Percentiles rank a stretch among this genome's conserved stretches.
phyloP scores from a whole-genome alignment of 495 filamentous ascomycete genomes.

The Trichoderma gamsii region DNA sequence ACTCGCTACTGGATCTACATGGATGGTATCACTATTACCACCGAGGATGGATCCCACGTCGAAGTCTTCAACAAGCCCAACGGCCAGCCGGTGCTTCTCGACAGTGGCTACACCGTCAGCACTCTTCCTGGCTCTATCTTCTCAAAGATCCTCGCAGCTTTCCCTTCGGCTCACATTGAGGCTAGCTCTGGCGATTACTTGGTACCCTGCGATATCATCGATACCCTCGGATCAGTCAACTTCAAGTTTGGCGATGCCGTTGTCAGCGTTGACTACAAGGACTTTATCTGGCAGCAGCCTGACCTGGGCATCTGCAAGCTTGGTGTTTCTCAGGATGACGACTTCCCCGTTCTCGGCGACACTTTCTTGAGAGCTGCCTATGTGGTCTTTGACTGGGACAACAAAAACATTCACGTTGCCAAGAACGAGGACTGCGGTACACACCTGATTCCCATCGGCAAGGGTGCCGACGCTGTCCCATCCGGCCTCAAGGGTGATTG shows the following conservation, averaged over 20 bases:
- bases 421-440: constrained; percentile 63
- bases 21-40: constrained; percentile 22
- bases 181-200: constrained; percentile 2
- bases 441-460: constrained; percentile 64
- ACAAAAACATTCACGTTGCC: constrained; percentile 76
- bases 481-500: background rate
- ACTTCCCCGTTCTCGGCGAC: constrained; percentile 66
- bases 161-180: constrained; percentile 29
- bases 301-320: constrained; percentile 25
- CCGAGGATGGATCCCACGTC: constrained; percentile 22
- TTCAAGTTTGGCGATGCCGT: constrained; percentile 51
- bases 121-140: constrained; percentile 63
- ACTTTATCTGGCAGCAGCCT: constrained; percentile 40
- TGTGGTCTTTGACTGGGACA: constrained; percentile 79
- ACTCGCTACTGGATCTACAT: constrained; percentile 24
- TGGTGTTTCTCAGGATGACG: constrained; percentile 26
- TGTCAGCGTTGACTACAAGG: constrained; percentile 60
- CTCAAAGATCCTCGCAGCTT: constrained; percentile 46
- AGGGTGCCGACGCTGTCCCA: constrained; percentile 54
- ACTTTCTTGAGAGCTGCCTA: constrained; percentile 85
- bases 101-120: constrained; percentile 69
- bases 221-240: constrained; percentile 40
- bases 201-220: constrained; percentile 22
- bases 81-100: constrained; percentile 55
- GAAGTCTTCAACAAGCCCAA: constrained; percentile 11